phyloP scores from a whole-genome alignment of 306 rosid genomes.

The Dryas octopetala region DNA sequence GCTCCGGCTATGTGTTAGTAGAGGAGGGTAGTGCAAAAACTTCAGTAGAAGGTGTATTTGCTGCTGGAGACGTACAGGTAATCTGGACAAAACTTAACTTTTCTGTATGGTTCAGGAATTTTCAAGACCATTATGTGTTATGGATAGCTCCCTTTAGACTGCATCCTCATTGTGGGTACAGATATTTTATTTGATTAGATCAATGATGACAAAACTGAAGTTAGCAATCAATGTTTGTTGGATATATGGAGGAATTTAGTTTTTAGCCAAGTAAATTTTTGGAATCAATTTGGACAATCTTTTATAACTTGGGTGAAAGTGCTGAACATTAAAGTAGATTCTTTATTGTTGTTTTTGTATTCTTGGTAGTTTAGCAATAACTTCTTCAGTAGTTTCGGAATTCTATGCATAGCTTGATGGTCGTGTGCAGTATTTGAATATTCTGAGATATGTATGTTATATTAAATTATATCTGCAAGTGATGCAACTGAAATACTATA shows the following conservation, averaged over 20 bases:
- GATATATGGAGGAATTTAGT: not conserved
- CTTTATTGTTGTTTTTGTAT: not conserved
- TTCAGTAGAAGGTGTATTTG: conserved; percentile 85
- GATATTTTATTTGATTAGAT: not conserved
- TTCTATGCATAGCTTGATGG: not conserved
- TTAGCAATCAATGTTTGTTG: not conserved
- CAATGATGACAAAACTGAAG: not conserved
- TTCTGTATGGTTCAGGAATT: not conserved
- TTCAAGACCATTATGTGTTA: not conserved
- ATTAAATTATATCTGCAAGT: not conserved
- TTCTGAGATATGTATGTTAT: not conserved
- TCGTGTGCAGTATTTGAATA: not conserved
- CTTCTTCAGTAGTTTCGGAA: not conserved
- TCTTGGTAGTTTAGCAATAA: not conserved
- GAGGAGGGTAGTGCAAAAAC: conserved; percentile 74
- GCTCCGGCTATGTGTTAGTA: conserved; percentile 69
- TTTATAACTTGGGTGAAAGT: not conserved
- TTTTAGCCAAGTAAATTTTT: not conserved
- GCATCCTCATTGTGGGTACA: not conserved
- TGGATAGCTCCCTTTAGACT: not conserved
- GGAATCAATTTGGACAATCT: not conserved
- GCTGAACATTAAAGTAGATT: not conserved
- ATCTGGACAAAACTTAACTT: conserved; percentile 14
- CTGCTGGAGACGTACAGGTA: conserved; percentile 98
- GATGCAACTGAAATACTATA: not conserved